Conservation (phyloP, 805 yeast species). For the Kluyveromyces starmeri region DNA sequence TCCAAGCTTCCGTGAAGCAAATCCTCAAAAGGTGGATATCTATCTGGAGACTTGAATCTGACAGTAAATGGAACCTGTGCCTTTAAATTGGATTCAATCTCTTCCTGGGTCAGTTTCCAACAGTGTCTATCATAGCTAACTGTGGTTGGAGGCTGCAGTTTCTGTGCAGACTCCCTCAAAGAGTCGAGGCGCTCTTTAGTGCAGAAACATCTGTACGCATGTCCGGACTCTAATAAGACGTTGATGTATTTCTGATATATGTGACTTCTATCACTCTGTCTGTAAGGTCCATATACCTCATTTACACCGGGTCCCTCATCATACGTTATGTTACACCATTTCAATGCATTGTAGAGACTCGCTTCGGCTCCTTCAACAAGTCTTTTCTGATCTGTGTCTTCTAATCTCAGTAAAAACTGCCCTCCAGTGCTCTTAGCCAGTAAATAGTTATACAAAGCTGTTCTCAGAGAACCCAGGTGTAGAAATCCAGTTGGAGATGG, state of each 20-base stretch:
- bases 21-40: conserved; percentile 61
- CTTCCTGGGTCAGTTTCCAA: conserved; percentile 34
- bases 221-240: conserved; percentile 48
- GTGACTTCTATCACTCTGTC: conserved; percentile 70
- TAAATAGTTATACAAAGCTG: conserved; percentile 84
- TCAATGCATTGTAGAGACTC: conserved; percentile 62
- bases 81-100: conserved; percentile 30
- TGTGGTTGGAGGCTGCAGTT: conserved; percentile 77
- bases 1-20: conserved; percentile 68
- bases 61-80: conserved; percentile 42
- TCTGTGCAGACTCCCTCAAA: conserved; percentile 64
- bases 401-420: conserved; percentile 69
- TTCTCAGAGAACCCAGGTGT: conserved; percentile 89
- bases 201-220: conserved; percentile 85
- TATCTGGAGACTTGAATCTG: conserved; percentile 67
- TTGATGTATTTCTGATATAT: conserved; percentile 59
- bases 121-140: conserved; percentile 90
- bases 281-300: conserved; percentile 54
- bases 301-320: conserved; percentile 72
- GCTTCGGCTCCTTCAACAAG: conserved; percentile 75
- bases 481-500: conserved; percentile 96
- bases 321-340: conserved; percentile 65
- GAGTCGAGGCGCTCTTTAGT: conserved; percentile 64
- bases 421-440: conserved; percentile 77
- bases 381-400: conserved; percentile 86